Base-by-base conservation (phyloP, 1,139 yeast species). In the Eremothecium gossypii region DNA sequence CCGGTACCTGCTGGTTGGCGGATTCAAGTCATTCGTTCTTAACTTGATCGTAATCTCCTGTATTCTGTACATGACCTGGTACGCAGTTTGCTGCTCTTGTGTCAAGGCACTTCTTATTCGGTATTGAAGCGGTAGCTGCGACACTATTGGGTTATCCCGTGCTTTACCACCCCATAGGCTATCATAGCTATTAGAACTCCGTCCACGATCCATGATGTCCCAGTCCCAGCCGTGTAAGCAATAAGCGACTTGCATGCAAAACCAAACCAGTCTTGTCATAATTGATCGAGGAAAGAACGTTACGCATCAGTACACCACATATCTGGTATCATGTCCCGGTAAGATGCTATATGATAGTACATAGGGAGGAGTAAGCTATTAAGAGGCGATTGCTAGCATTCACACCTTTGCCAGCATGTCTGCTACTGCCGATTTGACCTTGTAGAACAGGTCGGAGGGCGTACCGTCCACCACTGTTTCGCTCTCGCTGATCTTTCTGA, bases 381-480 rank as follows among this genome's bases (percentile, higher is more conserved):
- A n/a, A 6, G 31, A 29, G 5, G 31, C 31, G 7, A 4, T 13
- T 3, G 35, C 35, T 32, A 32, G 23, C 9, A 8, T n/a, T 53
- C 57, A 73, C 5, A 83, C 83, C 59, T 78, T 79, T 4, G 97
- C 96, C 51, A 89, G 65, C 81, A 85, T 79, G 38, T 77, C 79
- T 48, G 85, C 71, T 11, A 91, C 83, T 40, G 84, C 72, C 14
- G 74, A 75, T 58, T 89, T 81, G 12, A 91, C 91, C 45, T 76
- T 73, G 61, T 87, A 87, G 63, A 85, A 91, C 45, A 85, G 74
- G 2, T 75, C 74, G 5, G 89, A 80, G 8, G 83, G 76, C 11
- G 75, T 73, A 3, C 98, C 98, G 53, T 91, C 96, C 23, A 93
- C 79, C 7, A 82, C 69, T 14, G 93, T 74, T 56, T 83, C 83